Evolutionary conservation across 2,329 filamentous ascomycete genomes (phyloP), one percentile per base, ranked within the genome.

Genomic region (Lasiodiplodia citricola): DNA sequence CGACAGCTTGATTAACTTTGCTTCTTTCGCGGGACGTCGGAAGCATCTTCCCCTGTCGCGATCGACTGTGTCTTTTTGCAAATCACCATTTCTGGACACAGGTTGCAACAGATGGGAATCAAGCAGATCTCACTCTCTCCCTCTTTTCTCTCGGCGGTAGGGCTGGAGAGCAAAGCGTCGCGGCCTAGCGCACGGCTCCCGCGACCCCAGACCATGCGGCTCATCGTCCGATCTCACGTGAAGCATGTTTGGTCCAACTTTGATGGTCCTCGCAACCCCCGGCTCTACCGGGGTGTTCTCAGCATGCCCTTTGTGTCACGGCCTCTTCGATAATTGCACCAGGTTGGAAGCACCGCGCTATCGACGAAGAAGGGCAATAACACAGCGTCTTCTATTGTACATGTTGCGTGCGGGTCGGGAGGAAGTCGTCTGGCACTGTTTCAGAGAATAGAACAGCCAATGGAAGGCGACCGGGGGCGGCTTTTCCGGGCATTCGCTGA

Each of bases 151-250:
- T 18, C 8, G 47, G 18, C 62, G 14, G 23, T 18, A 28, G 23
- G 44, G 31, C 6, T 41, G 41, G 11, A 18, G 21, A 35, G 38
- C 5, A 31, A 28, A 60, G 47, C 21, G 31, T 28, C 38, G 44
- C 65, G 41, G 21, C 54, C 54, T 50, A 41, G 51, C 58, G 54
- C 41, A 60, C 6, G 23, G 37, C 25, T 55, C 51, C 64, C 64
- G 64, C 64, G 37, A 56, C 64, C 38, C 65, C 54, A 60, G 55
- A 51, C 65, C 65, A 35, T 67, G 65, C 65, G 54, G 65, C 65
- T 67, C 65, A 60, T 60, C 41, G 47, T 31, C 47, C 14, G 25
- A 18, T 35, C 18, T 35, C 44, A 50, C 44, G 38, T 38, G 56
- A 51, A 63, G 58, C 44, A 63, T 62, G 41, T 63, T 51, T 47